Conservation (phyloP, 345 rosid genomes). For the Brassica rapa region DNA sequence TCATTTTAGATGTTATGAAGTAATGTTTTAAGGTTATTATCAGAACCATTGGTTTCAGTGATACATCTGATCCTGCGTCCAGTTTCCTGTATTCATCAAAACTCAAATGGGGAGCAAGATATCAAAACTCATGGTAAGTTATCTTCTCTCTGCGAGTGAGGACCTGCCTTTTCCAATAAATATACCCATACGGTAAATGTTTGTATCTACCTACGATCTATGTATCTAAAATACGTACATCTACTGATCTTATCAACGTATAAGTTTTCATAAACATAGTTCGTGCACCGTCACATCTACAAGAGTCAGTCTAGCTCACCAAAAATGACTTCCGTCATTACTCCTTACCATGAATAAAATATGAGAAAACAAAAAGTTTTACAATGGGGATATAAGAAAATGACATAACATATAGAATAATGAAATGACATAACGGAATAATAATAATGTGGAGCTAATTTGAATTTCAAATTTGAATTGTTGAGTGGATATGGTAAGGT, state of each 20-base stretch:
- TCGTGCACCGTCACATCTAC: slow-evolving; percentile 26
- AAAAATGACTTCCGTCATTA: slow-evolving; percentile 11
- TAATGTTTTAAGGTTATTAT: neutral
- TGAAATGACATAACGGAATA: slow-evolving; percentile 3
- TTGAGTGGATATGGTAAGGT: slow-evolving; percentile 23
- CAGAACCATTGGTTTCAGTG: neutral
- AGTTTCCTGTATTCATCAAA: slow-evolving; percentile 9
- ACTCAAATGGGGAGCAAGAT: slow-evolving; percentile 9
- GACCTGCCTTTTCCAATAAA: slow-evolving; percentile 16
- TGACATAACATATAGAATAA: neutral
- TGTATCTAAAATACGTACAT: slow-evolving; percentile 6
- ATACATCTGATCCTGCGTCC: neutral
- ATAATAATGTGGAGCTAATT: slow-evolving; percentile 6
- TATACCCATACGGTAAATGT: slow-evolving; percentile 18
- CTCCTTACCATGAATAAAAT: neutral
- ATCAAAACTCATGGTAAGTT: slow-evolving; percentile 20
- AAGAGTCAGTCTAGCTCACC: slow-evolving; percentile 12
- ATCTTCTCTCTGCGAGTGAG: neutral
- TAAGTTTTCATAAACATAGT: slow-evolving; percentile 9
- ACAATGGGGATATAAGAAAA: neutral
- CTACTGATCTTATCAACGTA: slow-evolving; percentile 26
- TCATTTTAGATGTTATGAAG: neutral
- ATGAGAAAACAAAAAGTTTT: neutral
- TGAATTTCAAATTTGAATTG: slow-evolving; percentile 20
- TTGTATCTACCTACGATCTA: slow-evolving; percentile 7